Base-by-base conservation (phyloP, 2,329 filamentous ascomycete genomes). In the Cordyceps cicadae region DNA sequence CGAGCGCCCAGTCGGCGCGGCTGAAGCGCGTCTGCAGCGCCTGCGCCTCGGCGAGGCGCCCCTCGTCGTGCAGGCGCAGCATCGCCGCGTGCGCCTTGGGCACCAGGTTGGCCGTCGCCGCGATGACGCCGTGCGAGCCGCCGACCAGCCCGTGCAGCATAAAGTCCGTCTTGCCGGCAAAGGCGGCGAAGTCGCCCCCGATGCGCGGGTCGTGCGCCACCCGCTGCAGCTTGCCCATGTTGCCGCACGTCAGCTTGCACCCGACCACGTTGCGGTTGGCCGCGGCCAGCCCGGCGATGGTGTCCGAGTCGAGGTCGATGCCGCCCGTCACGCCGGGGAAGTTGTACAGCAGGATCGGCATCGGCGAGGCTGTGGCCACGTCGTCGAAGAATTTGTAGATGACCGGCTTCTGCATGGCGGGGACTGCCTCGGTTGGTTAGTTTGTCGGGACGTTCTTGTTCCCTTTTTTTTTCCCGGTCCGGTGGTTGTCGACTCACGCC, bases 341-440 rank as follows among this genome's bases (percentile, higher is more conserved):
- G 75, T 87, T 87, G 76, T 87, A 87, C 66, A 87, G 79, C 32
- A 87, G 70, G 57, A 87, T 74, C 2, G 85, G 85, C 43, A 87
- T 77, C 0, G 83, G 83, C 2, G 81, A 84, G 43, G 71, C 76
- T 50, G 78, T 76, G n/a, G 85, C 85, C 46, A 87, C 83, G 63
- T 83, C 80, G 48, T 73, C 76, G 78, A 90, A 92, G 71, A 85
- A 86, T 56, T 81, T 79, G 45, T 82, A 63, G 8, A 72, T 62
- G 14, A 72, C 60, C 5, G 60, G 54, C 50, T 62, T 62, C 17
- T 62, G 60, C 60, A 62, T 62, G 4, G 60, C 60, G 8, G 55
- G 49, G 14, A 62, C 60, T 62, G 32, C 17, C n/a, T 26, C 6
- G 7, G 3, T 7, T 59, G 11, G 50, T 41, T n/a, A 39, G 29